phyloP scores from a whole-genome alignment of 2,329 filamentous ascomycete species.

The Pyrenochaeta sp. region DNA sequence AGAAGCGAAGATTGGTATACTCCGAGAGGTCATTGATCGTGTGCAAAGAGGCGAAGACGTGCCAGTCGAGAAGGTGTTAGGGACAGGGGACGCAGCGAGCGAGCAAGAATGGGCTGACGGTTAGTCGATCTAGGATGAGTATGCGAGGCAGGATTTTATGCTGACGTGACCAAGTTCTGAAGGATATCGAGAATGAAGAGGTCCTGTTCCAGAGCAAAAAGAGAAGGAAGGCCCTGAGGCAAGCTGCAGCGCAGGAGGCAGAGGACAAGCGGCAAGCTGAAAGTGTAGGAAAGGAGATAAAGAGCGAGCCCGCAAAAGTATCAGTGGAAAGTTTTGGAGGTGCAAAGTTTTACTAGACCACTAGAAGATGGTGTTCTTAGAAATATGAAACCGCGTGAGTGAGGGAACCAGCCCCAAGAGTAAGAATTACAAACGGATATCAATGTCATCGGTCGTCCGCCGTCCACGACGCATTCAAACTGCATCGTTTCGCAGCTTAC shows the following conservation, averaged over 20 bases:
- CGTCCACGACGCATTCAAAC: not conserved
- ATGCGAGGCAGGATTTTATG: slow-evolving; percentile 3
- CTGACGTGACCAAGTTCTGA: slow-evolving; percentile 61
- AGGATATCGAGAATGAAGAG: slow-evolving; percentile 72
- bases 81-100: slow-evolving; percentile 76
- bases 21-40: slow-evolving; percentile 74
- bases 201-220: slow-evolving; percentile 58
- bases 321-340: slow-evolving; percentile 43
- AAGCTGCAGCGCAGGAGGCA: slow-evolving; percentile 23
- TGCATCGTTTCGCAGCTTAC: not conserved
- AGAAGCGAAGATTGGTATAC: slow-evolving; percentile 77
- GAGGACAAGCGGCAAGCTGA: slow-evolving; percentile 3
- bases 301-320: slow-evolving; percentile 26
- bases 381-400: not conserved
- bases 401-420: slow-evolving; percentile 2
- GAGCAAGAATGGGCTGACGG: slow-evolving; percentile 91
- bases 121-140: slow-evolving; percentile 50
- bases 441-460: not conserved
- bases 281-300: slow-evolving; percentile 41
- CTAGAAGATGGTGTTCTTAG: not conserved
- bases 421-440: not conserved
- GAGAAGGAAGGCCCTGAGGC: slow-evolving; percentile 35
- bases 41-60: slow-evolving; percentile 47
- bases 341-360: slow-evolving; percentile 42
- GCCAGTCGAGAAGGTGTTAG: slow-evolving; percentile 83